Evolutionary conservation across 805 yeast genomes (phyloP).

Genomic region (Zygoascus biomembranicola): DNA sequence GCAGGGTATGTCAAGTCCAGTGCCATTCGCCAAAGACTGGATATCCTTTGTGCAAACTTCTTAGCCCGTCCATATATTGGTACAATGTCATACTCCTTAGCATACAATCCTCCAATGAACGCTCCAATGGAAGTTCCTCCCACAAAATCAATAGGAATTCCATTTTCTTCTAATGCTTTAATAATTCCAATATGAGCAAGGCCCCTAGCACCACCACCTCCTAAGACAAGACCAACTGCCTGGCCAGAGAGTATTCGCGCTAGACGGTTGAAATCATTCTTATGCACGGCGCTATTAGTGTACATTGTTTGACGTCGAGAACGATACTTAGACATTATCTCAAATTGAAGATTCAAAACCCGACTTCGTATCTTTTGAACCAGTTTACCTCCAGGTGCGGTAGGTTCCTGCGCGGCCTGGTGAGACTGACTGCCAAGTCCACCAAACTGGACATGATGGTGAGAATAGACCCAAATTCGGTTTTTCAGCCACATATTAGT

Average conservation of each 20-base stretch:
- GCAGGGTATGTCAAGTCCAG: conserved; percentile 88
- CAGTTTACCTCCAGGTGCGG: conserved; percentile 7
- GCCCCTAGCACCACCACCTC: conserved; percentile 98
- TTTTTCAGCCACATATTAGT: conserved; percentile 79
- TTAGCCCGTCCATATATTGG: conserved; percentile 87
- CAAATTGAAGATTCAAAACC: conserved; percentile 27
- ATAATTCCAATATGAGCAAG: conserved; percentile 85
- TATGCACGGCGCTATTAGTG: conserved; percentile 44
- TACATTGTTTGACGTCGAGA: conserved; percentile 24
- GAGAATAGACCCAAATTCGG: conserved; percentile 85
- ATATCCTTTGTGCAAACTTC: conserved; percentile 71
- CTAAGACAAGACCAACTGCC: conserved; percentile 88
- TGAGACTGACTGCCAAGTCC: conserved; percentile 6
- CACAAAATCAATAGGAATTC: conserved; percentile 85
- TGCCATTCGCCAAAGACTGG: conserved; percentile 77
- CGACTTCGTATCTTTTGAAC: conserved; percentile 22
- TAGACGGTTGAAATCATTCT: conserved; percentile 79
- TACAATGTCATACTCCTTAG: conserved; percentile 83
- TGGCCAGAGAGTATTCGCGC: conserved; percentile 88
- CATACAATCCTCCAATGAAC: conserved; percentile 91
- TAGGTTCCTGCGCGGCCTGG: not conserved
- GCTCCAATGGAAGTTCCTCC: conserved; percentile 98
- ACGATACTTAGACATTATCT: conserved; percentile 23
- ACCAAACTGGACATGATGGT: conserved; percentile 79
- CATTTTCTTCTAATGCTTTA: conserved; percentile 83